These are phyloP conservation scores for Aspergillus amoenus DNA, from an alignment of 2,329 filamentous ascomycete genomes.

Conservation along the genomic window DNA sequence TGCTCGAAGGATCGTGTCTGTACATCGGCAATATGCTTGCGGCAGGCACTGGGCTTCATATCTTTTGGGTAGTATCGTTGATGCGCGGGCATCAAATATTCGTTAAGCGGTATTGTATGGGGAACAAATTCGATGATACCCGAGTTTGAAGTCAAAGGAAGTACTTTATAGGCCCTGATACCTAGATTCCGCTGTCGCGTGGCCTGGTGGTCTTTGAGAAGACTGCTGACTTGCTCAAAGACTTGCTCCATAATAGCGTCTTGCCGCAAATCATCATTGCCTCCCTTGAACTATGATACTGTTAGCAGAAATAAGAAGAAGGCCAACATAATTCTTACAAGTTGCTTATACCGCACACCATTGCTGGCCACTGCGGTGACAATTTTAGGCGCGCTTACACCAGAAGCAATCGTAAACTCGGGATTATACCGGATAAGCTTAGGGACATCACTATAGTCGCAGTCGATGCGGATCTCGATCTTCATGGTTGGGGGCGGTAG, in stretches of 20 bases:
- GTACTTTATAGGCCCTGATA: conserved; percentile 95
- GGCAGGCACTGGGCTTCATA: conserved; percentile 71
- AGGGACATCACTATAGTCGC: conserved; percentile 75
- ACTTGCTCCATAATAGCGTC: conserved; percentile 99
- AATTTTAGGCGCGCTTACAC: conserved; percentile 91
- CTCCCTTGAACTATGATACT: conserved; percentile 71
- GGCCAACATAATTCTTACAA: conserved; percentile 52
- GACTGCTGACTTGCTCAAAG: conserved; percentile 89
- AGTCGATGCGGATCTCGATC: conserved; percentile 69
- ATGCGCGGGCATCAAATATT: conserved; percentile 89
- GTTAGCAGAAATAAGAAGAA: conserved; percentile 10
- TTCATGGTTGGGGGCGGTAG: conserved; percentile 90
- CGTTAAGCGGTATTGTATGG: conserved; percentile 87
- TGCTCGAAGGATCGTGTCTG: conserved; percentile 68
- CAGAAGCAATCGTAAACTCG: conserved; percentile 80
- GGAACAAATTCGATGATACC: conserved; percentile 97
- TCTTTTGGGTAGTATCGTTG: conserved; percentile 82
- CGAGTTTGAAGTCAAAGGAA: conserved; percentile 79
- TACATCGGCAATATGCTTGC: conserved; percentile 74
- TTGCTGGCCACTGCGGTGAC: conserved; percentile 78
- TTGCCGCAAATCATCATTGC: conserved; percentile 92
- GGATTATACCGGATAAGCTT: conserved; percentile 70
- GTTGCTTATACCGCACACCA: conserved; percentile 78
- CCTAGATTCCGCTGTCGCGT: conserved; percentile 86
- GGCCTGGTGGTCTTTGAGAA: conserved; percentile 79